phyloP scores from a whole-genome alignment of 371 early-diverging fungal species.

The Zychaea mexicana region DNA sequence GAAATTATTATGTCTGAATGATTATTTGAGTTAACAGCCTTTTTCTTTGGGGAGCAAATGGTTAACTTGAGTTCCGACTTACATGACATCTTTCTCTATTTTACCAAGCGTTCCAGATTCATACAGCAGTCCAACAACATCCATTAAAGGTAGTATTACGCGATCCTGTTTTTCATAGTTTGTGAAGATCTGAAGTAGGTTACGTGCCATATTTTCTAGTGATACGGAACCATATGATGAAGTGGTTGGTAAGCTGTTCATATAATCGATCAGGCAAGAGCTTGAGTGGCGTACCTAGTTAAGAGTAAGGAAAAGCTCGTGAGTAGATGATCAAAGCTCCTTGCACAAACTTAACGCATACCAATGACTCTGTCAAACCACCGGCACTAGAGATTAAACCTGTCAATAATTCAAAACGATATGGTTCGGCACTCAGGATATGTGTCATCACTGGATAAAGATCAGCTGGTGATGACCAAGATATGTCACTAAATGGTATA shows the following conservation, averaged over 20 bases:
- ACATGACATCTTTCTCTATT: slow-evolving; percentile 38
- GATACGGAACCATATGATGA: slow-evolving; percentile 12
- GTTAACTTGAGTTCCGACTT: no score
- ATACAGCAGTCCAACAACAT: slow-evolving; percentile 68
- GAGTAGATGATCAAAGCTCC: no score
- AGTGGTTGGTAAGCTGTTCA: slow-evolving; percentile 44
- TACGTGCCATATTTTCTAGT: slow-evolving; percentile 28
- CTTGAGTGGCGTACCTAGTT: slow-evolving; percentile 72
- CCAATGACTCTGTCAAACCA: slow-evolving; percentile 80
- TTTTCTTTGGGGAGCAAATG: no score
- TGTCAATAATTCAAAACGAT: slow-evolving; percentile 60
- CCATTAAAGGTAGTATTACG: slow-evolving; percentile 66
- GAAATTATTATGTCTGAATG: slow-evolving; percentile 32
- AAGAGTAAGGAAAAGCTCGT: no score
- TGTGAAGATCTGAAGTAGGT: slow-evolving; percentile 49
- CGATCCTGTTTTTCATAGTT: slow-evolving; percentile 61
- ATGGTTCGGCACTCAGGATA: slow-evolving; percentile 55
- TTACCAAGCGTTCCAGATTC: slow-evolving; percentile 53
- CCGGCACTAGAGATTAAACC: slow-evolving; percentile 81
- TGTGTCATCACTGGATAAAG: slow-evolving; percentile 68
- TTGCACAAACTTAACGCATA: slow-evolving; percentile 32
- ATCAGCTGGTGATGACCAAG: slow-evolving; percentile 69
- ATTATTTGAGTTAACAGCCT: background rate
- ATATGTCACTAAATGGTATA: slow-evolving; percentile 47
- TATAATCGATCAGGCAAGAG: slow-evolving; percentile 62